These are phyloP conservation scores for Zymoseptoria tritici DNA, from an alignment of 2,329 filamentous ascomycete species.

Conservation along the genomic window DNA sequence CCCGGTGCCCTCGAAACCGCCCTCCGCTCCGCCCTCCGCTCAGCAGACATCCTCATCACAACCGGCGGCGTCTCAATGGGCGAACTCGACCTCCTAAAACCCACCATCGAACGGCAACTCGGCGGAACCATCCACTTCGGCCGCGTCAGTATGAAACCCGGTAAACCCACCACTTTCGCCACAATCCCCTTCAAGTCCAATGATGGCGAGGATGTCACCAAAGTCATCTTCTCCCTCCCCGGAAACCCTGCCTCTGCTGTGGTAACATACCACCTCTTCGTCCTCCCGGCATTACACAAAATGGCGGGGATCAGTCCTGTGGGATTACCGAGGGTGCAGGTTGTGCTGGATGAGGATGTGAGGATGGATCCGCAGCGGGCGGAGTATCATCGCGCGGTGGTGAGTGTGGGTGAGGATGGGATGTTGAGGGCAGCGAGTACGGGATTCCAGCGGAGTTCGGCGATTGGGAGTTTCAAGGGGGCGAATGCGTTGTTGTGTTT, in stretches of 20 bases:
- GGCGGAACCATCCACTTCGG: constrained; percentile 95
- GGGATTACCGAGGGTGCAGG: constrained; percentile 66
- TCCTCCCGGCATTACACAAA: constrained; percentile 77
- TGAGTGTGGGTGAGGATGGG: constrained; percentile 58
- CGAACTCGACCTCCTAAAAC: constrained; percentile 91
- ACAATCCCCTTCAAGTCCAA: constrained; percentile 61
- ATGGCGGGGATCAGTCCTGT: constrained; percentile 59
- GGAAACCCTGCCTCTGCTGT: constrained; percentile 91
- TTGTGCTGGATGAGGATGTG: constrained; percentile 65
- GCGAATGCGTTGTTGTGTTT: constrained; percentile 82
- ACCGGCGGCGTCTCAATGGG: constrained; percentile 97
- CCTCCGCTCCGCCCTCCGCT: constrained; percentile 65
- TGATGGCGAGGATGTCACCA: constrained; percentile 51
- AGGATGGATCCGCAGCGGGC: constrained; percentile 64
- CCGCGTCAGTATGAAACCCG: constrained; percentile 93
- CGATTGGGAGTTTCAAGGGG: constrained; percentile 77
- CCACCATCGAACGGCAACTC: constrained; percentile 82
- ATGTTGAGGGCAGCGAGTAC: constrained; percentile 69
- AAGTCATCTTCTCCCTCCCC: constrained; percentile 79
- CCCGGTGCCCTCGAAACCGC: constrained; percentile 66
- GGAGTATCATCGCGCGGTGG: constrained; percentile 84
- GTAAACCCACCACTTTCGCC: constrained; percentile 95
- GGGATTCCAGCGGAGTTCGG: constrained; percentile 80
- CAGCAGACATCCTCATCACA: constrained; percentile 77
- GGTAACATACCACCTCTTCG: constrained; percentile 90